Evolutionary conservation across 768 basidiomycete genomes (phyloP), one percentile per base, ranked within the genome.

Genomic region (Agaricus subrufescens): DNA sequence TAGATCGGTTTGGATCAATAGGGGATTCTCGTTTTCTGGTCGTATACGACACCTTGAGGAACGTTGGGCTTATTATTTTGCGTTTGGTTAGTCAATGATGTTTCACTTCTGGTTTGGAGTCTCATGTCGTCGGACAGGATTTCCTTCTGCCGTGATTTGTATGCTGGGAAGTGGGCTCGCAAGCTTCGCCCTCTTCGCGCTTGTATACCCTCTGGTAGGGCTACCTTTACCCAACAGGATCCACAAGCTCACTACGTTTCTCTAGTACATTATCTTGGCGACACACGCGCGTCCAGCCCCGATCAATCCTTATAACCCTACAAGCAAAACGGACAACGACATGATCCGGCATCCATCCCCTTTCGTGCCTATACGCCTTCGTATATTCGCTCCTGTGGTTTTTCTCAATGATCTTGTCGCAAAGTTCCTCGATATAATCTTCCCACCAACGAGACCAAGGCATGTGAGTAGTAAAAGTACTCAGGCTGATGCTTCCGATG

Each of bases 1-100:
- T 54, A 91, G 90, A 64, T 91, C 88, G 65, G 78, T 87, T 19
- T 91, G 89, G 89, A 82, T 87, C 46, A 81, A 89, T 8, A 82
- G 85, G 12, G 89, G 89, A 1, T 63, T 86, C 59, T 85, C 87
- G 11, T 73, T 92, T 11, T 78, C 89, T 1, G 72, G 80, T 12
- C 75, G 91, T 53, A 81, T 93, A 46, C 73, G 85, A 47, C 81
- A 88, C 65, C 73, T 94, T 19, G 93, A 95, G 70, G 90, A 93
- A 69, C 81, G 91, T 42, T 95, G 93, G 93, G 81, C 87, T 1
- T 95, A 94, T 70, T 91, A 86, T 65, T 78, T 93, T 57, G 87
- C 87, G 4, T 95, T 93, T 60, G 93, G 93, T 79, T 50, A 34
- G 75, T 64, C 46, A 51, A 4, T 54, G 53, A n/a, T 25, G 40